Evolutionary conservation across 192 early-diverging fungal genomes (phyloP), one percentile per base, ranked within the genome.

Genomic region (Radiomyces spectabilis): DNA sequence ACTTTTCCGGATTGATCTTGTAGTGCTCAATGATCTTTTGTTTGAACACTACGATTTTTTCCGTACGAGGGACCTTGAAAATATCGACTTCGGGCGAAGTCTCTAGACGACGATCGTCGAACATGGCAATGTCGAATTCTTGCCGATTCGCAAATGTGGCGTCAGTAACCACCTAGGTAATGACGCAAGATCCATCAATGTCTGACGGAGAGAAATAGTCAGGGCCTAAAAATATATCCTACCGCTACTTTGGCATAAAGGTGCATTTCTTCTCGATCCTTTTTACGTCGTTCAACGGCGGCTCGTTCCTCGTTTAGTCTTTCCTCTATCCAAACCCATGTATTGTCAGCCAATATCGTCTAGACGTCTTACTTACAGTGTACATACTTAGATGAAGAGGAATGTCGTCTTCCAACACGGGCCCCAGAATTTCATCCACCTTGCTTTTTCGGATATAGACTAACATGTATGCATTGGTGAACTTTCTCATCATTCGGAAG

Each of bases 401-500:
- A 49, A 93, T 85, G 31, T 95, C 91, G 4, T 66, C 59, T 13
- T 76, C 73, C 15, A 69, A 65, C 4, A 88, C 59, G 19, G 81
- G 77, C 8, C 70, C 70, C 44, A 97, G 71, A 16, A 97, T 79
- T 27, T 80, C 57, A 27, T 85, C 85, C 47, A 86, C 66, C 60
- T 87, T 76, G 13, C 69, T 59, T 59, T 93, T 82, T 54, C 92
- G 85, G 49, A 99, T 84, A 59, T 99, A 99, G 19, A 96, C 93
- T 66, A 99, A 75, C 95, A 99, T 97, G 76, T 99, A 99, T 1
- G 97, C 97, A 57, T 97, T 99, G 10, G 90, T 93, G 59, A 91
- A 94, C 18, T 91, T 84, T 63, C 90, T 95, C 51, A 74, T 38
- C 40, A 65, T 54, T 25, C 81, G 73, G 57, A 69, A 72, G 16